A percentile compares a stretch with the other conserved stretches of the same genome.
These are phyloP conservation scores for Leucosporidium creatinivorum DNA, from an alignment of 768 basidiomycete species.

Conservation along the genomic window DNA sequence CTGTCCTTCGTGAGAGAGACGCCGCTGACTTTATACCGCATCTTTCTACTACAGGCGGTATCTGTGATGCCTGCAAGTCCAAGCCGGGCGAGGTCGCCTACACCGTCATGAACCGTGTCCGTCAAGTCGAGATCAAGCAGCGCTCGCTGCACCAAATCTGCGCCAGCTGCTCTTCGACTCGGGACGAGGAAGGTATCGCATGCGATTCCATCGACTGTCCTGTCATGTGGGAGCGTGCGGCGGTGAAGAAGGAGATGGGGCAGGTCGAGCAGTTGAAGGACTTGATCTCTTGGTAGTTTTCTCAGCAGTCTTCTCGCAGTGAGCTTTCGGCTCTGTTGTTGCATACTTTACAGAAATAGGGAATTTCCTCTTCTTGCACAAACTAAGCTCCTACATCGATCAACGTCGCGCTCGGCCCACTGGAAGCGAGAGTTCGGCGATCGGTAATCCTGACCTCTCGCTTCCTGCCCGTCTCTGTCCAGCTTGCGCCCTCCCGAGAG, in stretches of 20 bases:
- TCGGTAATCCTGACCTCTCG: too few species aligned
- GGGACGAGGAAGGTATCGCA: constrained; percentile 54
- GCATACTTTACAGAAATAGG: too few species aligned
- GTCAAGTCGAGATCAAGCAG: constrained; percentile 53
- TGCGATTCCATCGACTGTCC: constrained; percentile 85
- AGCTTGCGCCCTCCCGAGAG: too few species aligned
- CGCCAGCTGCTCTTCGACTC: constrained; percentile 55
- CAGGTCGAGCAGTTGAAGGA: too few species aligned
- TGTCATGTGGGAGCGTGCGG: constrained; percentile 41
- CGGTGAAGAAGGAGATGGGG: neutral
- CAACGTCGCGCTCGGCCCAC: too few species aligned
- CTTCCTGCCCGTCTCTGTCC: too few species aligned
- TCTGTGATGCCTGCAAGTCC: constrained; percentile 59
- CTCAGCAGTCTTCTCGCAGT: too few species aligned
- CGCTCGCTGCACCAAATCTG: constrained; percentile 62
- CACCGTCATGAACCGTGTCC: constrained; percentile 52
- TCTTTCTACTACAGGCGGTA: constrained; percentile 7
- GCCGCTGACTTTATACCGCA: constrained; percentile 5
- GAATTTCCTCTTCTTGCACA: too few species aligned
- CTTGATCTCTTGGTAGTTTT: too few species aligned
- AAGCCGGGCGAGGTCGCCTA: constrained; percentile 54
- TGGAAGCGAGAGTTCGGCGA: too few species aligned
- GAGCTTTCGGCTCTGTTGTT: too few species aligned
- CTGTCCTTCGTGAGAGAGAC: neutral
- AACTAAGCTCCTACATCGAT: too few species aligned